phyloP scores from a whole-genome alignment of 805 yeast genomes.

The Metschnikowia colocasiae region DNA sequence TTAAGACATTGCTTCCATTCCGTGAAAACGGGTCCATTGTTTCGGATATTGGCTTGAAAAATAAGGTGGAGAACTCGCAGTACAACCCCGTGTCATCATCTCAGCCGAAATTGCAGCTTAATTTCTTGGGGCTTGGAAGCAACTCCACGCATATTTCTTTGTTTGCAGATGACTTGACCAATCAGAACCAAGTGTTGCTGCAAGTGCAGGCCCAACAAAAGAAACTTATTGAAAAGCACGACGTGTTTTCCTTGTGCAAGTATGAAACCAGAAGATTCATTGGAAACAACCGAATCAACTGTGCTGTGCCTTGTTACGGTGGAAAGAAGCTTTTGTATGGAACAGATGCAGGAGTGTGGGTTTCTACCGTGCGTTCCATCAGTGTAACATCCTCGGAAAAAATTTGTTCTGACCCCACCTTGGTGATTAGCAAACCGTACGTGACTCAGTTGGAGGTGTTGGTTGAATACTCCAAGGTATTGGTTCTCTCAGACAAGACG shows the following conservation, averaged over 20 bases:
- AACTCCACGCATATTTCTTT: constrained; percentile 53
- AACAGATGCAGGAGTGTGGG: constrained; percentile 86
- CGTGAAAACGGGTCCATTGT: constrained; percentile 35
- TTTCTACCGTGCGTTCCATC: constrained; percentile 64
- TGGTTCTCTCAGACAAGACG: constrained; percentile 78
- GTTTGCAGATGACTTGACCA: constrained; percentile 51
- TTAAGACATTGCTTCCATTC: constrained; percentile 40
- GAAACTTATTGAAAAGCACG: constrained; percentile 64
- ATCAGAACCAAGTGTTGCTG: constrained; percentile 76
- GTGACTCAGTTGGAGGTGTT: constrained; percentile 87
- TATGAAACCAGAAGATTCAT: constrained; percentile 74
- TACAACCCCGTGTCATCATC: constrained; percentile 26
- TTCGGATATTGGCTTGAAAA: constrained; percentile 32
- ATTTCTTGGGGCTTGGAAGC: constrained; percentile 51
- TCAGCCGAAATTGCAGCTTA: constrained; percentile 43
- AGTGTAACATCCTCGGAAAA: constrained; percentile 46
- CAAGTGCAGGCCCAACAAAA: constrained; percentile 78
- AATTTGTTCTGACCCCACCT: constrained; percentile 66
- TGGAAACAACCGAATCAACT: constrained; percentile 71
- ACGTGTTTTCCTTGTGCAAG: constrained; percentile 74
- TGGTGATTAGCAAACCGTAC: constrained; percentile 68
- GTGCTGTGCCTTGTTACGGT: constrained; percentile 92
- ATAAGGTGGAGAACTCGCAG: constrained; percentile 25
- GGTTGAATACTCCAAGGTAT: constrained; percentile 82
- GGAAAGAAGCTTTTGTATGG: constrained; percentile 89